phyloP scores from a whole-genome alignment of 257 asterid species.

The Nicotiana tabacum region DNA sequence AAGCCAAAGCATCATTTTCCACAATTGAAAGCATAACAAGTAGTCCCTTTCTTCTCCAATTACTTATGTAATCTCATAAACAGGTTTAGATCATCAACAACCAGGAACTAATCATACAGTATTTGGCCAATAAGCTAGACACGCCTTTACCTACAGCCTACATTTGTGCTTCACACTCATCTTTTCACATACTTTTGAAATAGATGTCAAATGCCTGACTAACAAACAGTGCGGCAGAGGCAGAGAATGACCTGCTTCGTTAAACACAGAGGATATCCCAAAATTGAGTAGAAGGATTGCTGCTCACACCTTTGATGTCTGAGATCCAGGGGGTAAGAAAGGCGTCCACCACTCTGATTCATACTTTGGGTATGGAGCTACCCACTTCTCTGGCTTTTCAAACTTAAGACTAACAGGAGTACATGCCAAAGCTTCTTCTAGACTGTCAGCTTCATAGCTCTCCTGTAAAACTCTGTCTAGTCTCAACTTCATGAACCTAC shows the following conservation, averaged over 20 bases:
- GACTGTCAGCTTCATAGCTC: slow-evolving; percentile 56
- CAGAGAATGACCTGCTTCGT: neutral
- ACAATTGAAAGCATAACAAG: neutral
- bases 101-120: neutral
- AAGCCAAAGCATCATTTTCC: neutral
- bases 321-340: slow-evolving; percentile 47
- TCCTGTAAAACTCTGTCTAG: slow-evolving; percentile 79
- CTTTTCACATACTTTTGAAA: neutral
- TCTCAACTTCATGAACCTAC: slow-evolving; percentile 81
- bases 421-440: slow-evolving; percentile 77
- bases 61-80: neutral
- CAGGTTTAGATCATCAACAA: neutral
- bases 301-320: slow-evolving; percentile 44
- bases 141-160: neutral
- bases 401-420: slow-evolving; percentile 54
- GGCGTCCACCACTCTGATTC: slow-evolving; percentile 84
- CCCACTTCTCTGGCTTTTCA: slow-evolving; percentile 74
- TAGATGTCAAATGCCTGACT: slow-evolving; percentile 10
- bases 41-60: neutral
- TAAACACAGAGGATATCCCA: slow-evolving; percentile 18
- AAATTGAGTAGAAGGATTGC: neutral
- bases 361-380: slow-evolving; percentile 83
- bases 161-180: neutral
- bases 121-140: neutral
- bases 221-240: neutral